A percentile compares a stretch with the other conserved stretches of the same genome.
Conservation (phyloP, 2,329 filamentous ascomycete genomes). For the Fusarium austroafricanum region DNA sequence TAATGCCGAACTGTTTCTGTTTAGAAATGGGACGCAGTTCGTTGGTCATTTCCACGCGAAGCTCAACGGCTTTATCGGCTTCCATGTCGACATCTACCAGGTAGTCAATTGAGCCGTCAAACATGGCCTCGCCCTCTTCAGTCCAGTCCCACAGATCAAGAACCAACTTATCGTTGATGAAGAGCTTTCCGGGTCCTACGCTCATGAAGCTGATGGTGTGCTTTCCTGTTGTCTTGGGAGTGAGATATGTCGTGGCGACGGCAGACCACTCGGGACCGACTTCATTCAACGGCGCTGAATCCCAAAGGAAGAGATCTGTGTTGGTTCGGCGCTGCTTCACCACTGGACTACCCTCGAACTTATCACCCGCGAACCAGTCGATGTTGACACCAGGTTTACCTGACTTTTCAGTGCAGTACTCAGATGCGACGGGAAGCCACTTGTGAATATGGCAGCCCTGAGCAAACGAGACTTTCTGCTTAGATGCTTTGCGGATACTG, state of each 20-base stretch:
- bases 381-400: conserved; percentile 71
- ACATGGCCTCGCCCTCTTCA: conserved; percentile 77
- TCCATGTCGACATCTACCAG: conserved; percentile 70
- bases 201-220: conserved; percentile 77
- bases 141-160: conserved; percentile 78
- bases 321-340: conserved; percentile 70
- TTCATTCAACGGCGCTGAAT: conserved; percentile 70
- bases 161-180: conserved; percentile 68
- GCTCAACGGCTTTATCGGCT: conserved; percentile 68
- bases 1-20: conserved; percentile 66
- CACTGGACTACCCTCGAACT: conserved; percentile 68
- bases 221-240: conserved; percentile 67
- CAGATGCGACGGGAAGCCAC: conserved; percentile 46
- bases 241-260: conserved; percentile 69
- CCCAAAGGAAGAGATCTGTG: conserved; percentile 77
- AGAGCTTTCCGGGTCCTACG: conserved; percentile 72
- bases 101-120: conserved; percentile 74
- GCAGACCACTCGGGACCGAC: conserved; percentile 74
- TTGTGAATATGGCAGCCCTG: conserved; percentile 47
- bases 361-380: conserved; percentile 73
- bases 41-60: conserved; percentile 66
- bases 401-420: conserved; percentile 48
- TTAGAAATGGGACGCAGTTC: conserved; percentile 70
- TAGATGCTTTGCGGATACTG: conserved; percentile 66
- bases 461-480: conserved; percentile 69